These are phyloP conservation scores for Termitomyces bulborhizus DNA, from an alignment of 768 basidiomycete species.

Conservation along the genomic window DNA sequence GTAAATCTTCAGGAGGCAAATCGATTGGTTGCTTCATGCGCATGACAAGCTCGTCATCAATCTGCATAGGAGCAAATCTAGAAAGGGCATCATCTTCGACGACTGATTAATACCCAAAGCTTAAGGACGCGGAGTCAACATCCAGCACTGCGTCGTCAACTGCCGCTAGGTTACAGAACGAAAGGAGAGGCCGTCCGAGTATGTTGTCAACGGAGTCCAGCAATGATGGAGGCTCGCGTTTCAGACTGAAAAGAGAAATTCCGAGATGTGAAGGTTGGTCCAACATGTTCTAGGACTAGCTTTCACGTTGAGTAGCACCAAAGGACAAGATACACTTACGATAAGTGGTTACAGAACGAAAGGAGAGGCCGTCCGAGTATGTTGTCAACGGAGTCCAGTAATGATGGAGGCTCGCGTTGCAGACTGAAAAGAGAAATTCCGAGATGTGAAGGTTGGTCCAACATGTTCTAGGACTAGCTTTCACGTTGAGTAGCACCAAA, in stretches of 20 bases:
- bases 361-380: not conserved
- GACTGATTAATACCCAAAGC: not conserved
- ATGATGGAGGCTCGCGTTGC: not conserved
- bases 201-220: not conserved
- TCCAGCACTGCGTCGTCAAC: not conserved
- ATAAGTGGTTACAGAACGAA: not conserved
- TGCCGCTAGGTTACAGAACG: not conserved
- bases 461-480: not conserved
- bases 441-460: not conserved
- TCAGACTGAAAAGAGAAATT: not conserved
- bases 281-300: not conserved
- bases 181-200: not conserved
- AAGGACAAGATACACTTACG: not conserved
- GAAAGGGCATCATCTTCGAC: not conserved
- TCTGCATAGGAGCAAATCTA: not conserved
- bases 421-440: not conserved
- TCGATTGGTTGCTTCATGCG: slow-evolving; percentile 8
- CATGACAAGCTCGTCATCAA: slow-evolving; percentile 5
- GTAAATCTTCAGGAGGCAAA: not conserved
- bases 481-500: not conserved
- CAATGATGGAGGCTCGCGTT: not conserved
- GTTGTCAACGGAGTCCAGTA: not conserved
- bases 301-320: not conserved
- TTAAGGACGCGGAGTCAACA: not conserved
- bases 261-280: not conserved